Percentiles rank a stretch among this genome's conserved stretches.
Conservation (phyloP, 371 early-diverging fungal genomes). For the Apophysomyces ossiformis region DNA sequence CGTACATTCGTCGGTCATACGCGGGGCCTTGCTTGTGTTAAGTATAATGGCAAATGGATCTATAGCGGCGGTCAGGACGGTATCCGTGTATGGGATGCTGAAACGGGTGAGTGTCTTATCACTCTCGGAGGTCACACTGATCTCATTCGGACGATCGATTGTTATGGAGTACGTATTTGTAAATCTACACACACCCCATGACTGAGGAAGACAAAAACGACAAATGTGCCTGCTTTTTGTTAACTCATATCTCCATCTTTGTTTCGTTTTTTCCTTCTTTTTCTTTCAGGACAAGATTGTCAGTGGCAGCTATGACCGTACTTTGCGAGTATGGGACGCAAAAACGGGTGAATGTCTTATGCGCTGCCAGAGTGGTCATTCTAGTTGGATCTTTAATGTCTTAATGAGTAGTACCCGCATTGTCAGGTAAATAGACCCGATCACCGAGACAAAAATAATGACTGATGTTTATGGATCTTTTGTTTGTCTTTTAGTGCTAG, state of each 20-base stretch:
- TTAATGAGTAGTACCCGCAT: conserved; percentile 78
- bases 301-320: conserved; percentile 85
- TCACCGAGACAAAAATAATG: neutral
- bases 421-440: conserved; percentile 52
- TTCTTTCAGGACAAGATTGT: conserved; percentile 43
- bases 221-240: conserved; percentile 38
- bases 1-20: conserved; percentile 72
- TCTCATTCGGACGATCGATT: conserved; percentile 91
- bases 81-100: conserved; percentile 92
- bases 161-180: conserved; percentile 60
- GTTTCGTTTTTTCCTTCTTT: no score
- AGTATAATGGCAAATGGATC: conserved; percentile 83
- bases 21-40: conserved; percentile 93
- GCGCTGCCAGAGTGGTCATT: conserved; percentile 76
- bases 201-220: conserved; percentile 71
- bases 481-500: conserved; percentile 25
- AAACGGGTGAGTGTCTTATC: conserved; percentile 74
- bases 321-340: conserved; percentile 93
- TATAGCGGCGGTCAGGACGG: conserved; percentile 92
- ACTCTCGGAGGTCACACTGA: conserved; percentile 89
- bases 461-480: neutral
- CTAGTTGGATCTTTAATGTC: conserved; percentile 93
- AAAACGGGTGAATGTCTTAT: conserved; percentile 45
- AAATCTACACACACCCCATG: conserved; percentile 53
- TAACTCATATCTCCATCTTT: no score